These are phyloP conservation scores for Priceomyces carsonii DNA, from an alignment of 805 yeast species.

Conservation along the genomic window DNA sequence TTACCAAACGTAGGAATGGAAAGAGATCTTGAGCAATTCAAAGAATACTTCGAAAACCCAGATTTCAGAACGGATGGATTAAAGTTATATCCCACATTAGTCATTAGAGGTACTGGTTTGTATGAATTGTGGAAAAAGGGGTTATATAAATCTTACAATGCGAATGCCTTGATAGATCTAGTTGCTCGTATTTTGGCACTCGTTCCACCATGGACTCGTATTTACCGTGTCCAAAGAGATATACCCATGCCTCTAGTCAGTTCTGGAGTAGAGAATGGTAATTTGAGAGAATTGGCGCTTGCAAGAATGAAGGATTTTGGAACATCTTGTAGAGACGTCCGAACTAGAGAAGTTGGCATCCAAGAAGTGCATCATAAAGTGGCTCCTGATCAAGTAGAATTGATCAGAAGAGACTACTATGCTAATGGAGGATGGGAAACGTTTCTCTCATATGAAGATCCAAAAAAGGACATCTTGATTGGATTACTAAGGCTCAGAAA, in stretches of 20 bases:
- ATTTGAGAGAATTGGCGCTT: constrained; percentile 88
- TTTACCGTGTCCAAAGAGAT: constrained; percentile 97
- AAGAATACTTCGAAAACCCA: constrained; percentile 96
- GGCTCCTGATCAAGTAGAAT: constrained; percentile 94
- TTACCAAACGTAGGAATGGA: constrained; percentile 98
- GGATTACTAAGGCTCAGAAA: constrained; percentile 86
- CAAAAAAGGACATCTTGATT: constrained; percentile 91
- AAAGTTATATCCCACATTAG: constrained; percentile 93
- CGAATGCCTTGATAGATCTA: constrained; percentile 88
- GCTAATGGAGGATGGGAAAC: constrained; percentile 99
- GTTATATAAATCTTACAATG: constrained; percentile 88
- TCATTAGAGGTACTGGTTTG: constrained; percentile 94
- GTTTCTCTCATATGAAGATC: constrained; percentile 93
- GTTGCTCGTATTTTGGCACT: constrained; percentile 95
- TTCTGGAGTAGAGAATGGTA: constrained; percentile 97
- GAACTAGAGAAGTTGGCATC: constrained; percentile 97
- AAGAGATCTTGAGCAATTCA: constrained; percentile 92
- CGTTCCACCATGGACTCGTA: constrained; percentile 99
- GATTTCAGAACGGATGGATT: constrained; percentile 96
- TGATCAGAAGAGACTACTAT: constrained; percentile 91
- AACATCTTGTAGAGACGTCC: constrained; percentile 90
- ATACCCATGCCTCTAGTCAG: constrained; percentile 99
- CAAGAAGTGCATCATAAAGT: constrained; percentile 98
- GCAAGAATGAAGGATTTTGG: constrained; percentile 99
- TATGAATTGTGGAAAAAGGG: constrained; percentile 98